Evolutionary conservation across 805 yeast species (phyloP).

Genomic region (Debaryomyces prosopidis): DNA sequence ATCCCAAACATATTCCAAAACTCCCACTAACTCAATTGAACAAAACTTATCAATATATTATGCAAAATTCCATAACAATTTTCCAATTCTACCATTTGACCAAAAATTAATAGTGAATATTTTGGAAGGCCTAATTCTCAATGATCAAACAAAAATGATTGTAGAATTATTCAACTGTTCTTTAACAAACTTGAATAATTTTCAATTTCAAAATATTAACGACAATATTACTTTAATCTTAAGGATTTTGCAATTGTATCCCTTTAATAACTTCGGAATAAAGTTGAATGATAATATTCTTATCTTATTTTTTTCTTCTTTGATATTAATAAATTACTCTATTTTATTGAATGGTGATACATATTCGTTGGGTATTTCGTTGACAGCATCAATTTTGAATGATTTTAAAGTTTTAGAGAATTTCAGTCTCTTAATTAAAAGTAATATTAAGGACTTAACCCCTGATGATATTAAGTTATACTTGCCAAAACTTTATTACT

Average conservation of each 20-base stretch:
- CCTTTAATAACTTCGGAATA: constrained; percentile 24
- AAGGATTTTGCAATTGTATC: constrained; percentile 35
- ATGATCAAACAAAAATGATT: constrained; percentile 29
- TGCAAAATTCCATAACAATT: constrained; percentile 40
- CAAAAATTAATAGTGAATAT: constrained; percentile 23
- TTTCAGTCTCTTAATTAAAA: constrained; percentile 39
- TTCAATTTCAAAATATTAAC: constrained; percentile 30
- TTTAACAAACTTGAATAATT: constrained; percentile 39
- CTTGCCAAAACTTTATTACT: constrained; percentile 47
- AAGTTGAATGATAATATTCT: constrained; percentile 24
- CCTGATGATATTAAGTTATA: constrained; percentile 28
- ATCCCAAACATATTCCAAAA: constrained; percentile 8
- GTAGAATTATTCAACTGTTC: constrained; percentile 44
- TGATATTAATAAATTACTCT: constrained; percentile 50
- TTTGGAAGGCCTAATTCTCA: constrained; percentile 17
- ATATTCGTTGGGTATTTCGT: constrained; percentile 57
- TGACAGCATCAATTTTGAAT: constrained; percentile 53
- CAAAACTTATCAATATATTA: constrained; percentile 42
- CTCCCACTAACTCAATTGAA: constrained; percentile 25
- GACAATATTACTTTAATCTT: constrained; percentile 37
- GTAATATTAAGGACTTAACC: constrained; percentile 15
- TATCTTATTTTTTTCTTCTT: constrained; percentile 28
- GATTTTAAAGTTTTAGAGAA: constrained; percentile 55
- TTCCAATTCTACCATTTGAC: constrained; percentile 47
- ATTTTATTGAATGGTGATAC: constrained; percentile 60